Base-by-base conservation (phyloP, 75 land plant species). In the Pinus taeda region DNA sequence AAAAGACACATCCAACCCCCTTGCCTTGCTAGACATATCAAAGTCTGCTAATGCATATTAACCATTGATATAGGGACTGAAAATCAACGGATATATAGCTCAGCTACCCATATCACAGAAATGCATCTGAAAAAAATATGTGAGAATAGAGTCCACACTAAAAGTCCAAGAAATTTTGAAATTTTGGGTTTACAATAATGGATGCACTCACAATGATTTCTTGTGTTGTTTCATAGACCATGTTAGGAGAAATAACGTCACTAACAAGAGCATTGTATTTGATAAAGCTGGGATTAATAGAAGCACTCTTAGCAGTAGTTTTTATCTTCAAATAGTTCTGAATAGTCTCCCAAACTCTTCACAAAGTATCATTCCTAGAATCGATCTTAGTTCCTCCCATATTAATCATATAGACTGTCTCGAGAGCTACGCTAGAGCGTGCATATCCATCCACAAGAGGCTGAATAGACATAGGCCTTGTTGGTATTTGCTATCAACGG, bases 361-460 rank as follows among this genome's bases (percentile, higher is more conserved):
- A 82, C 29, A 88, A 74, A 4, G 94, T 85, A 59, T 92, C 94
- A 74, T 90, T 82, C 58, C 29, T 49, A 0, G 93, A 81, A 7
- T 74, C 82, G 42, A 90, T 13, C 13, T 55, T 33, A 33, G 78
- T 62, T 3, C 94, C 94, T 33, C 94, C 94, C 75, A 92, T 82
- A 71, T 96, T 96, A 57, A 96, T 65, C 74, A 92, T 77, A 75
- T 87, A 91, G 66, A 88, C 78, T 17, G 94, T 93, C 78, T 96
- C 90, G 12, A 93, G 14, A 1, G 90, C 94, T 6, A 65, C 45
- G 2, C 58, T 69, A 18, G 85, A 73, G 33, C 85, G 39, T 13
- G 87, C 88, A 24, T 55, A 42, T 42, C 65, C 73, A 61, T 75
- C 26, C n/a, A 64, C 30, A 4, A 57, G 15, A 0, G 83, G 78